Evolutionary conservation across 2,329 filamentous ascomycete species (phyloP).

Genomic region (Aspergillus clavatus): DNA sequence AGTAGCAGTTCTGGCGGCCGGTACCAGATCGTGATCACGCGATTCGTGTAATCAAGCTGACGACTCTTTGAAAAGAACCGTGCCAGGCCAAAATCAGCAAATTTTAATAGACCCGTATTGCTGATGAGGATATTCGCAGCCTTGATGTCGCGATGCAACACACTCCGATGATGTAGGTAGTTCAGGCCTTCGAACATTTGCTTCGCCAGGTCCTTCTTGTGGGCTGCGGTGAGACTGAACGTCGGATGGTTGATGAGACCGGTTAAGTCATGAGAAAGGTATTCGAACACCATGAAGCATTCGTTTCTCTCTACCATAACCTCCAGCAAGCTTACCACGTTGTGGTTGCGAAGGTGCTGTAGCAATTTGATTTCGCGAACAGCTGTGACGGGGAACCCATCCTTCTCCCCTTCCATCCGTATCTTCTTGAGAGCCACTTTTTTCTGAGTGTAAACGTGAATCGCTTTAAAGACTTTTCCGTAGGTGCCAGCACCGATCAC

Average conservation of each 20-base stretch:
- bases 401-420: slow-evolving; percentile 98
- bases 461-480: slow-evolving; percentile 91
- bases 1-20: slow-evolving; percentile 83
- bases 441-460: slow-evolving; percentile 68
- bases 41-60: slow-evolving; percentile 93
- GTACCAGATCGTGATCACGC: slow-evolving; percentile 99
- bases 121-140: slow-evolving; percentile 95
- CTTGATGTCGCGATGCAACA: slow-evolving; percentile 96
- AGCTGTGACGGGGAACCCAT: slow-evolving; percentile 96
- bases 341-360: slow-evolving; percentile 85
- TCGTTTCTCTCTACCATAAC: slow-evolving; percentile 99
- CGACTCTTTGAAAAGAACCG: slow-evolving; percentile 92
- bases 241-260: slow-evolving; percentile 91
- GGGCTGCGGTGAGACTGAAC: slow-evolving; percentile 75
- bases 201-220: slow-evolving; percentile 88
- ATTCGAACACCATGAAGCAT: slow-evolving; percentile 99
- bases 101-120: slow-evolving; percentile 79
- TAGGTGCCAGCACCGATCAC: slow-evolving; percentile 95
- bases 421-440: slow-evolving; percentile 96
- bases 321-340: slow-evolving; percentile 82
- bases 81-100: slow-evolving; percentile 93
- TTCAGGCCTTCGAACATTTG: slow-evolving; percentile 92
- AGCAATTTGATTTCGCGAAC: slow-evolving; percentile 94
- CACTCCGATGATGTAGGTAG: slow-evolving; percentile 88
- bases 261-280: slow-evolving; percentile 91